Conservation (phyloP, 345 rosid species). For the Rhodomyrtus tomentosa region DNA sequence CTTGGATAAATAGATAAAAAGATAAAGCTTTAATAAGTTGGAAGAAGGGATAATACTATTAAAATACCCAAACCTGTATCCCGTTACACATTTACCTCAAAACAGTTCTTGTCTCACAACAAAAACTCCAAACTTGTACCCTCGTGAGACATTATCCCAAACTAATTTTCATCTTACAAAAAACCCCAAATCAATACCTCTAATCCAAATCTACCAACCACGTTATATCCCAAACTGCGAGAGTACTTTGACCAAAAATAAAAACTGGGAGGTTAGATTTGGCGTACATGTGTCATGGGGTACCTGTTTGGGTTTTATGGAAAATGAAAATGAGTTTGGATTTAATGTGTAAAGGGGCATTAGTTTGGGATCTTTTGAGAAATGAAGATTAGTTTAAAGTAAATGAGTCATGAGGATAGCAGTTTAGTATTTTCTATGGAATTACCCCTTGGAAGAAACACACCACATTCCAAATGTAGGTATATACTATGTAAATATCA, state of each 20-base stretch:
- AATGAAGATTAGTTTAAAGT: too few relatives aligned
- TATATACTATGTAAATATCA: not conserved
- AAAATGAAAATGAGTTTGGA: not conserved
- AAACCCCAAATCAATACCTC: not conserved
- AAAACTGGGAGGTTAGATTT: not conserved
- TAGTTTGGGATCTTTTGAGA: not conserved
- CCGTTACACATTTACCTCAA: not conserved
- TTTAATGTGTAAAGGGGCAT: not conserved
- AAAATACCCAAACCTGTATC: not conserved
- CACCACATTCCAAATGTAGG: not conserved
- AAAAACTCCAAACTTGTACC: not conserved
- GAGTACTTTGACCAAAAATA: too few relatives aligned
- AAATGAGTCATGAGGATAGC: too few relatives aligned
- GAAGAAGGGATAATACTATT: not conserved
- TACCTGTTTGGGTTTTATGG: not conserved
- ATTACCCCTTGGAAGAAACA: not conserved
- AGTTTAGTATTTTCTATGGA: not conserved
- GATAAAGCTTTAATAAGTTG: not conserved
- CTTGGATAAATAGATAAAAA: not conserved
- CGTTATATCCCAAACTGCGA: not conserved
- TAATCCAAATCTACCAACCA: not conserved
- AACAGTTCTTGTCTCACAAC: not conserved
- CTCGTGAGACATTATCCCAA: not conserved
- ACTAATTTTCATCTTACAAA: not conserved
- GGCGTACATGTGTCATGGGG: not conserved